These are phyloP conservation scores for Linnemannia elongata DNA, from an alignment of 192 early-diverging fungal genomes.

Conservation along the genomic window DNA sequence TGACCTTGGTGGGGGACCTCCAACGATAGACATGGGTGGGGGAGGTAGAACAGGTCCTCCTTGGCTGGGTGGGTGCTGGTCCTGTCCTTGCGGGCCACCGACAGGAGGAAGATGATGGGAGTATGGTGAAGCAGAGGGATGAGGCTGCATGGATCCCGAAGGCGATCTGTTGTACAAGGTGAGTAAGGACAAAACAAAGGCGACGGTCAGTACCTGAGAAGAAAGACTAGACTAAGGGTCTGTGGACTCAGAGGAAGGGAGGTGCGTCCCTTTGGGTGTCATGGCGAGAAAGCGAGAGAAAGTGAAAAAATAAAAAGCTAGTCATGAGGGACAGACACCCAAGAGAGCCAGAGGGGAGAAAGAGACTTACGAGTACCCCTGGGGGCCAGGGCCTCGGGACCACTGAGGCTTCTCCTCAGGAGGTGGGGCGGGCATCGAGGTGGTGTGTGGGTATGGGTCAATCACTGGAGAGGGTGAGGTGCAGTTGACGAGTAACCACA, in stretches of 20 bases:
- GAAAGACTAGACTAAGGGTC: neutral
- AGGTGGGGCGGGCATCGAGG: conserved; percentile 48
- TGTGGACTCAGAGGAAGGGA: neutral
- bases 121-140: conserved; percentile 50
- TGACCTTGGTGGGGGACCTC: conserved; percentile 48
- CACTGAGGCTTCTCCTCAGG: conserved; percentile 55
- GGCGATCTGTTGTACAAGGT: conserved; percentile 30
- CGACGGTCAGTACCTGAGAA: neutral
- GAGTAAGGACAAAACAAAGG: neutral
- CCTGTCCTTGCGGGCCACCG: conserved; percentile 44
- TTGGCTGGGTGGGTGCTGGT: conserved; percentile 33
- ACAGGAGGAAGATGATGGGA: conserved; percentile 57
- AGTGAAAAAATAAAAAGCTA: neutral
- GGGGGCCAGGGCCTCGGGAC: conserved; percentile 48
- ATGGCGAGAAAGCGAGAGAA: neutral
- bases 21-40: conserved; percentile 47
- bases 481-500: conserved; percentile 5
- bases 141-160: conserved; percentile 56
- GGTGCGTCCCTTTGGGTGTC: neutral
- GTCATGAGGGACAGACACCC: neutral
- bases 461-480: neutral
- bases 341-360: neutral
- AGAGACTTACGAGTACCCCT: conserved; percentile 56
- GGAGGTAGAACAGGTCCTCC: conserved; percentile 48
- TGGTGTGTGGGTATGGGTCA: conserved; percentile 9